Evolutionary conservation across 2,329 filamentous ascomycete species (phyloP).

Genomic region (Pseudogymnoascus sp.): DNA sequence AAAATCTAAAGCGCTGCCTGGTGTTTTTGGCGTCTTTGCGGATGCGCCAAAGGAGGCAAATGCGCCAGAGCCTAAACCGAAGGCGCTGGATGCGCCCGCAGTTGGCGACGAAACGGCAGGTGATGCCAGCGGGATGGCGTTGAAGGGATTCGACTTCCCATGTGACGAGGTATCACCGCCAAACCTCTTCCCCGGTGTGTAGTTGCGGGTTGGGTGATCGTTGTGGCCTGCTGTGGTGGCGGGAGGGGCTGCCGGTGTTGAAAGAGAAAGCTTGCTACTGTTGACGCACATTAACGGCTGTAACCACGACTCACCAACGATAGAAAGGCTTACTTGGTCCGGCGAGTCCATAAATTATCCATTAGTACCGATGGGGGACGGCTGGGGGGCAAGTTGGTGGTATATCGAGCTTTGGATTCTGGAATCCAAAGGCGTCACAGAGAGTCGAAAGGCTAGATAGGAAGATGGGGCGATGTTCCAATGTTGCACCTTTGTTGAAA

Average conservation of each 20-base stretch:
- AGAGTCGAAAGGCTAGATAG: constrained; percentile 6
- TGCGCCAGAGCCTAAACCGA: constrained; percentile 87
- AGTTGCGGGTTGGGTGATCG: constrained; percentile 51
- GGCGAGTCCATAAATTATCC: constrained; percentile 61
- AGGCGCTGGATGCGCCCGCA: constrained; percentile 72
- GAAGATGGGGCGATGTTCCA: constrained; percentile 9
- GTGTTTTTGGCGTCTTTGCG: constrained; percentile 78
- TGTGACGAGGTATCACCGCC: constrained; percentile 65
- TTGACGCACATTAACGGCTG: constrained; percentile 16
- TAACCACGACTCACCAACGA: constrained; percentile 16
- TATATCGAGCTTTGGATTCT: constrained; percentile 11
- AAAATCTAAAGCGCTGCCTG: constrained; percentile 71
- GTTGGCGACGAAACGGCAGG: constrained; percentile 66
- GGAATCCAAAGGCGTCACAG: not conserved
- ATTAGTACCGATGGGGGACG: constrained; percentile 16
- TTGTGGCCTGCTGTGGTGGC: constrained; percentile 35
- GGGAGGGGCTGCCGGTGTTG: constrained; percentile 33
- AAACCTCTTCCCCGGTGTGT: constrained; percentile 63
- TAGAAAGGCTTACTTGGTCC: constrained; percentile 56
- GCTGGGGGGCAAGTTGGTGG: not conserved
- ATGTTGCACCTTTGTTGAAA: not conserved
- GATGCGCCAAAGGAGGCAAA: constrained; percentile 88
- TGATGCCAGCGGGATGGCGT: constrained; percentile 61
- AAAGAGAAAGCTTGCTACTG: constrained; percentile 75
- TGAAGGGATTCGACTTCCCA: constrained; percentile 69